Percentiles rank a stretch among this genome's conserved stretches.
phyloP scores from a whole-genome alignment of 2,329 filamentous ascomycete genomes.

The Aureobasidium pullulans region DNA sequence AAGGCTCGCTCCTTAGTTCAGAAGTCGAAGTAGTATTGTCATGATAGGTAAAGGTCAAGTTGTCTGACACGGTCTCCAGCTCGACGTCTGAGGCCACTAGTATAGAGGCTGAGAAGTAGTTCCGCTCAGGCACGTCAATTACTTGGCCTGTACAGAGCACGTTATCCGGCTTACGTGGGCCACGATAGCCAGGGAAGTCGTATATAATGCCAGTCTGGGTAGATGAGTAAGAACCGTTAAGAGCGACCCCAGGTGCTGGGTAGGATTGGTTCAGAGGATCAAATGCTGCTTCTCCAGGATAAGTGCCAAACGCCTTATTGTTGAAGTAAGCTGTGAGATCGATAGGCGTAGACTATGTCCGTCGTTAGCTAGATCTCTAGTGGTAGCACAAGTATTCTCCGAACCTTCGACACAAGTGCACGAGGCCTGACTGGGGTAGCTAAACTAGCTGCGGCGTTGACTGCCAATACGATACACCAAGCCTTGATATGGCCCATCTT shows the following conservation, averaged over 20 bases:
- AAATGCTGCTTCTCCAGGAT: constrained; percentile 41
- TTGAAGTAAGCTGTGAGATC: constrained; percentile 34
- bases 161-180: constrained; percentile 24
- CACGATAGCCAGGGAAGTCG: constrained; percentile 35
- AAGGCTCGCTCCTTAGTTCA: constrained; percentile 40
- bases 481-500: not conserved
- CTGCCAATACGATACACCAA: not conserved
- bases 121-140: constrained; percentile 27
- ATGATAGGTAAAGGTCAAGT: constrained; percentile 36
- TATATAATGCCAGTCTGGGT: constrained; percentile 36
- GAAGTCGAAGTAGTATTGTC: constrained; percentile 35
- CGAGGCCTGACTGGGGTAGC: not conserved
- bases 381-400: not conserved
- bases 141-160: constrained; percentile 36
- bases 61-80: constrained; percentile 32
- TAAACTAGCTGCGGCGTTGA: not conserved
- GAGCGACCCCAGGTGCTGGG: constrained; percentile 27
- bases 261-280: constrained; percentile 28
- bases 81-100: constrained; percentile 31
- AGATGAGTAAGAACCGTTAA: constrained; percentile 32
- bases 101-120: constrained; percentile 31
- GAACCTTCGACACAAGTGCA: not conserved
- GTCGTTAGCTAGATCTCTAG: not conserved
- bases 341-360: constrained; percentile 19
- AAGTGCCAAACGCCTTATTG: constrained; percentile 41